Conservation (phyloP, 2,329 filamentous ascomycete genomes). For the Emmonsia crescens region DNA sequence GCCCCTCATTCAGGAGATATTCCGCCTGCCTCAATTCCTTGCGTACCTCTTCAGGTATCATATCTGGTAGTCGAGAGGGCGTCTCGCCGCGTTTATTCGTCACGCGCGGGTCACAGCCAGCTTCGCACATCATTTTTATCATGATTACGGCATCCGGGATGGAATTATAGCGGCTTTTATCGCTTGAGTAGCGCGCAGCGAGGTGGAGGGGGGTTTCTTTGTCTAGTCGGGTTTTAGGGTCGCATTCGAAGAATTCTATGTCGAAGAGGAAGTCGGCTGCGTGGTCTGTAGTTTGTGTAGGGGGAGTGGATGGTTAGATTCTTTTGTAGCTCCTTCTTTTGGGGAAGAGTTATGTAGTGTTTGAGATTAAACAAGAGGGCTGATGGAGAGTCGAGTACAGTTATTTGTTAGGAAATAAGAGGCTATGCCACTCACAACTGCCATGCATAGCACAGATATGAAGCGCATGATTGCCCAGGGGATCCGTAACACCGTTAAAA, state of each 20-base stretch:
- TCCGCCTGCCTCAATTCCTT: constrained; percentile 34
- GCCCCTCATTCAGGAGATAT: constrained; percentile 37
- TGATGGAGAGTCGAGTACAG: neutral
- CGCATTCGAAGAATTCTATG: constrained; percentile 39
- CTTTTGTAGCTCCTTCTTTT: neutral
- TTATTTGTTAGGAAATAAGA: neutral
- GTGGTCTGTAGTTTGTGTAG: constrained; percentile 25
- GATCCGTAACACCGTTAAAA: constrained; percentile 75
- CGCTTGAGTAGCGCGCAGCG: constrained; percentile 37
- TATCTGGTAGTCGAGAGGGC: constrained; percentile 34
- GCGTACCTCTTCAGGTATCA: constrained; percentile 33
- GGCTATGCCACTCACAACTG: constrained; percentile 55
- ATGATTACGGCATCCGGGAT: constrained; percentile 33
- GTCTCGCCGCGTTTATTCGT: constrained; percentile 39
- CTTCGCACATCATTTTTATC: constrained; percentile 41
- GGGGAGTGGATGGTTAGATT: neutral
- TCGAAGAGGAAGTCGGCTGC: constrained; percentile 39
- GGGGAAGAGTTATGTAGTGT: neutral
- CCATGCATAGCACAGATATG: constrained; percentile 80
- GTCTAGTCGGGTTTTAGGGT: constrained; percentile 36
- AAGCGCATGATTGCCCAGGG: constrained; percentile 78
- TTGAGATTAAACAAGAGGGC: neutral
- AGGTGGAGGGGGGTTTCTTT: constrained; percentile 37
- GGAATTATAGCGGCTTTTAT: constrained; percentile 25
- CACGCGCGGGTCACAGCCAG: constrained; percentile 38